phyloP scores from a whole-genome alignment of 148 eudicot species.

The Simmondsia chinensis region DNA sequence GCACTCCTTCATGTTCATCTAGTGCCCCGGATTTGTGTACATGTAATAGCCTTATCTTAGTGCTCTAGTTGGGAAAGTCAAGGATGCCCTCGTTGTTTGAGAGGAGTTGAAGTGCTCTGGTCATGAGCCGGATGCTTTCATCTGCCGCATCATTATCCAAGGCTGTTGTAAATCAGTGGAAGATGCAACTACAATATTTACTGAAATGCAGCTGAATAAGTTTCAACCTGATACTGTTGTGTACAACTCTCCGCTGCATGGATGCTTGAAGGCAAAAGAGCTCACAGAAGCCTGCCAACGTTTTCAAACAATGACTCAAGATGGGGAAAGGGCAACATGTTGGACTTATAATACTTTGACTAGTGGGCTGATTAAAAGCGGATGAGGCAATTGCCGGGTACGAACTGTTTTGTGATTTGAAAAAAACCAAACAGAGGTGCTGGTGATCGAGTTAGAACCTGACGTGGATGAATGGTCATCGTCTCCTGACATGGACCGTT shows the following conservation, averaged over 20 bases:
- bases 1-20: slow-evolving; percentile 15
- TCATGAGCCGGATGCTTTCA: slow-evolving; percentile 68
- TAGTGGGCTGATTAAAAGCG: slow-evolving; percentile 68
- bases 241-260: slow-evolving; percentile 76
- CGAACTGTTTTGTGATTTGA: slow-evolving; percentile 54
- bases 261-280: slow-evolving; percentile 62
- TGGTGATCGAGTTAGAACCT: slow-evolving; percentile 12
- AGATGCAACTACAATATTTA: slow-evolving; percentile 49
- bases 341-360: slow-evolving; percentile 82
- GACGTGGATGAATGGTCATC: slow-evolving; percentile 67
- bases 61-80: slow-evolving; percentile 61
- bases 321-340: slow-evolving; percentile 55
- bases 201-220: slow-evolving; percentile 69
- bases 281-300: slow-evolving; percentile 64
- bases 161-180: slow-evolving; percentile 68
- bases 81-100: slow-evolving; percentile 68
- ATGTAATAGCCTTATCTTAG: slow-evolving; percentile 73
- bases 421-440: slow-evolving; percentile 15
- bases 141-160: slow-evolving; percentile 69
- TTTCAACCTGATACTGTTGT: slow-evolving; percentile 52
- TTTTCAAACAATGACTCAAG: slow-evolving; percentile 74
- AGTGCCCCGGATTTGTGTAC: slow-evolving; percentile 65
- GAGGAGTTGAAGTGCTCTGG: slow-evolving; percentile 72
- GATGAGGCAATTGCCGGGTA: slow-evolving; percentile 66
- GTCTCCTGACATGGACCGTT: slow-evolving; percentile 68